Base-by-base conservation (phyloP, 2,329 filamentous ascomycete genomes). In the Oidium heveae region DNA sequence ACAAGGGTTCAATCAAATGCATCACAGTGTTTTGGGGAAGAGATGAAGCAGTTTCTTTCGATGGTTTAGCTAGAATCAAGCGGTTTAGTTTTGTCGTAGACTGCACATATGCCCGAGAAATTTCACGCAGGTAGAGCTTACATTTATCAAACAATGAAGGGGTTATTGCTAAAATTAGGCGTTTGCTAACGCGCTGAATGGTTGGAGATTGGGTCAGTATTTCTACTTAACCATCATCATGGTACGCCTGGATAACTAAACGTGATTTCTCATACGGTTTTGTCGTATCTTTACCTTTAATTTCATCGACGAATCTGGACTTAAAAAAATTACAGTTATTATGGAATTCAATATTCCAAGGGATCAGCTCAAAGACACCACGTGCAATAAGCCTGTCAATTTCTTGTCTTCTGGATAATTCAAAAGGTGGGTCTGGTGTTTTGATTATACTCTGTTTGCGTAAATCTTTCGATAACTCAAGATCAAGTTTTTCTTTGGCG, bases 131-230 rank as follows among this genome's bases (percentile, higher is more conserved):
- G 18, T 28, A 52, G 28, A 52, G 49, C 36, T n/a, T 18, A 24
- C n/a, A n/a, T 4, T 24, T 24, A 52, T 24, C 10, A 24, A 32
- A 37, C n/a, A 52, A 24, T 39, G 50, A 52, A 20, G 50, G 50
- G 18, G 50, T n/a, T 6, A 52, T 2, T 39, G 50, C 50, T 24
- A 52, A 13, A 39, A 39, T 39, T 13, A 52, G 28, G n/a, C 50
- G 50, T n/a, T 52, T 33, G 18, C 50, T 52, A 10, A 24, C 33
- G 5, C 50, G n/a, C 13, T 52, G 50, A 24, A 52, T 52, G 28
- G 34, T 52, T 22, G 50, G 50, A 15, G 50, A 52, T 24, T 52
- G 50, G 13, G 50, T 52, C 33, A 52, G 32, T 33, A 52, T 52
- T 39, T 39, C 34, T n/a, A 20, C 15, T 32, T 52, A 22, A 16